phyloP scores from a whole-genome alignment of 495 filamentous ascomycete species.

The Neurospora pannonica region DNA sequence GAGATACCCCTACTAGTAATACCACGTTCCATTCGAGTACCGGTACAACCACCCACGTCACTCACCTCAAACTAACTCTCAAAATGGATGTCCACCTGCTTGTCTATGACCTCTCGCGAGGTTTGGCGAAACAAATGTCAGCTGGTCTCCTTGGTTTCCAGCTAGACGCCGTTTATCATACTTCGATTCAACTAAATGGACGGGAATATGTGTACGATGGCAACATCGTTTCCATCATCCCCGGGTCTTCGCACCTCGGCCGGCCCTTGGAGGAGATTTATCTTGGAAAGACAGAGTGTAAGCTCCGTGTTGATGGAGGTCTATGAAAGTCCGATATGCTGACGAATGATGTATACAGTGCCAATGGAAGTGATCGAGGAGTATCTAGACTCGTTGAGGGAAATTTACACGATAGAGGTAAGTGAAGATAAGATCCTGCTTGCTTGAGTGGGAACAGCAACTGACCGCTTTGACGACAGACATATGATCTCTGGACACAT shows the following conservation, averaged over 20 bases:
- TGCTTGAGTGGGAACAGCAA: neutral
- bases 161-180: constrained; percentile 87
- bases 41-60: neutral
- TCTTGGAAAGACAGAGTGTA: constrained; percentile 59
- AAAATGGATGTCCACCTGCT: constrained; percentile 84
- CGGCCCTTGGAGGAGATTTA: constrained; percentile 65
- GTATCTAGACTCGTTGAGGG: constrained; percentile 74
- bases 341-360: constrained; percentile 23
- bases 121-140: constrained; percentile 41
- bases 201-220: constrained; percentile 44
- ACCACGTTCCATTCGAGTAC: neutral
- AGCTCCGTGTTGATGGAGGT: neutral
- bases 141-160: constrained; percentile 54
- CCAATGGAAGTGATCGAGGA: constrained; percentile 79
- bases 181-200: constrained; percentile 73
- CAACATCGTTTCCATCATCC: constrained; percentile 69
- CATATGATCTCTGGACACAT: constrained; percentile 74
- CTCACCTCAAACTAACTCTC: neutral
- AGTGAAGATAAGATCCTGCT: constrained; percentile 3
- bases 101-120: constrained; percentile 87
- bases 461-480: constrained; percentile 35
- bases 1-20: neutral
- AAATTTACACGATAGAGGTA: constrained; percentile 76
- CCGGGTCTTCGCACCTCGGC: constrained; percentile 80
- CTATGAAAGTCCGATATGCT: neutral